phyloP scores from a whole-genome alignment of 1,139 yeast genomes.

The Blastobotrys apis region DNA sequence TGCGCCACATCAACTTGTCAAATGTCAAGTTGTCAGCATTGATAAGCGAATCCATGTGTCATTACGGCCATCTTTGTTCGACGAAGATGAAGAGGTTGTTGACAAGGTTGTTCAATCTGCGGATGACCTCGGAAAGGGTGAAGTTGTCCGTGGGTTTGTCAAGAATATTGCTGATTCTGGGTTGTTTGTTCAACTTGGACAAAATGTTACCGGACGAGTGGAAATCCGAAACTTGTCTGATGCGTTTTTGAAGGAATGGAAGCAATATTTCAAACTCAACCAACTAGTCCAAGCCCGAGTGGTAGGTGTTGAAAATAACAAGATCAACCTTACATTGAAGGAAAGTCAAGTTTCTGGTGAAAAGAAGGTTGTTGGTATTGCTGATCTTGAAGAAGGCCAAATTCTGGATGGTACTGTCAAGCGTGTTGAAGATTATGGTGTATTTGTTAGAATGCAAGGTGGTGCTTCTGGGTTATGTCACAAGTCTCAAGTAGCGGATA shows the following conservation, averaged over 20 bases:
- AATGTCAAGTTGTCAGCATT: conserved; percentile 55
- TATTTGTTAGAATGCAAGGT: conserved; percentile 75
- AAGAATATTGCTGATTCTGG: conserved; percentile 75
- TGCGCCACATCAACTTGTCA: conserved; percentile 52
- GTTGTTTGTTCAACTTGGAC: conserved; percentile 71
- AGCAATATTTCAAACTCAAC: conserved; percentile 61
- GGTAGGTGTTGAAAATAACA: conserved; percentile 50
- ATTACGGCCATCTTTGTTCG: conserved; percentile 44
- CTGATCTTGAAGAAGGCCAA: conserved; percentile 64
- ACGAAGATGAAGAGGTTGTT: conserved; percentile 38
- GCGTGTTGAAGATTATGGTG: conserved; percentile 83
- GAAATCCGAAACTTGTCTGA: conserved; percentile 81
- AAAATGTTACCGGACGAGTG: conserved; percentile 71
- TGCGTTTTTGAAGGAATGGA: conserved; percentile 81
- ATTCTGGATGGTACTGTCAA: conserved; percentile 69
- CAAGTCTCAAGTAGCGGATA: conserved; percentile 77
- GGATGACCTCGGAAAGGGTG: conserved; percentile 63
- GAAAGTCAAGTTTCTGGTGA: conserved; percentile 73
- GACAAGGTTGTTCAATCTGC: conserved; percentile 50
- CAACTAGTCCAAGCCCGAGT: conserved; percentile 79
- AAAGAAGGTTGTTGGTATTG: conserved; percentile 38
- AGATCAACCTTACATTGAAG: conserved; percentile 70
- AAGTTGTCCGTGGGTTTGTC: conserved; percentile 72
- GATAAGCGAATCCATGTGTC: conserved; percentile 65
- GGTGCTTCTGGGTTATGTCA: conserved; percentile 86